Base-by-base conservation (phyloP, 495 filamentous ascomycete genomes). In the Aspergillus mulundensis region DNA sequence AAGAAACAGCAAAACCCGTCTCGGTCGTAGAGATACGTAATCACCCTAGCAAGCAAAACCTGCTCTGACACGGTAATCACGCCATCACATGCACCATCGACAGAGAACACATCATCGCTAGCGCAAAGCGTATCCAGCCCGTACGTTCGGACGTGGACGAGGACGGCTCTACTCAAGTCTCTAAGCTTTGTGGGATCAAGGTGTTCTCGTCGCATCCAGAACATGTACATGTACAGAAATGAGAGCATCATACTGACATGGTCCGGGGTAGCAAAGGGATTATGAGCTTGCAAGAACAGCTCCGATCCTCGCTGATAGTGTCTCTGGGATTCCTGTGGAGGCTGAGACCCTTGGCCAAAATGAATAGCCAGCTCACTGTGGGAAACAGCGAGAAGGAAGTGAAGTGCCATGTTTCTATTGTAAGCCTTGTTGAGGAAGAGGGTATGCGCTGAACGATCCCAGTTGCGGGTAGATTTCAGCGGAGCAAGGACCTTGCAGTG, bases 1-100 rank as follows among this genome's bases (percentile, higher is more conserved):
- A 61, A 57, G 19, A 61, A 61, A n/a, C 48, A 36, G 44, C 58
- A 61, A 24, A 53, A 61, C 2, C 58, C 53, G 15, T 61, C 58
- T 19, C 58, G 53, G 19, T 61, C 53, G 25, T 57, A 61, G 0
- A 61, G 42, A 19, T 57, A 61, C 2, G 46, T 53, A 21, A 61
- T 28, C 0, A 57, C 42, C 12, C 58, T 36, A 1, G 48, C 53
- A 1, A 61, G 42, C 2, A 61, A 28, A 18, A 56, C 49, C 14
- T 61, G 53, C 18, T 61, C 53, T 12, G 42, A 34, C 12, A 50
- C 25, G 15, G 53, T 36, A n/a, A 43, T 55, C 8, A 25, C 28
- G 8, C 23, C 39, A 1, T 41, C 20, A 14, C 19, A 11, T 2
- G 32, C 12, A 14, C 11, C 10, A 18, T 18, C 45, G 45, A 16